These are phyloP conservation scores for Dillenia suffruticosa DNA, from an alignment of 164 flowering plant species.

Conservation along the genomic window DNA sequence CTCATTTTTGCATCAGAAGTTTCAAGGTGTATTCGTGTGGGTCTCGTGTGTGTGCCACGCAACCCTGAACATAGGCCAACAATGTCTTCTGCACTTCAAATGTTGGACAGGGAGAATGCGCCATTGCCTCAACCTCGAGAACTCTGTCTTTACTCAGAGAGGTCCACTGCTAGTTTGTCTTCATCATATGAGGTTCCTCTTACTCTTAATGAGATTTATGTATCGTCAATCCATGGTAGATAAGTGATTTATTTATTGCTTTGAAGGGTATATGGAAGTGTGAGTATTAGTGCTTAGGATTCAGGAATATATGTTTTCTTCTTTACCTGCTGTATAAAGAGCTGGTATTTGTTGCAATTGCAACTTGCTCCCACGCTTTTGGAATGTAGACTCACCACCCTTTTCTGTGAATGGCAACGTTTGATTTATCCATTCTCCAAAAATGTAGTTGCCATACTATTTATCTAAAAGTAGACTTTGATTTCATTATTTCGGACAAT, in stretches of 20 bases:
- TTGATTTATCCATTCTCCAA: too few relatives aligned
- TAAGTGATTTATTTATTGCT: background rate
- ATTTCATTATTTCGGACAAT: too few relatives aligned
- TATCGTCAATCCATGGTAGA: conserved; percentile 12
- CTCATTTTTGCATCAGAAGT: conserved; percentile 13
- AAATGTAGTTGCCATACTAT: too few relatives aligned
- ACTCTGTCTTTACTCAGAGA: conserved; percentile 18
- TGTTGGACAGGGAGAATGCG: conserved; percentile 20
- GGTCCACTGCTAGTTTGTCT: conserved; percentile 4
- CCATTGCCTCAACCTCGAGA: conserved; percentile 18
- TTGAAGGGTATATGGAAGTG: too few relatives aligned
- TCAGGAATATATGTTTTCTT: too few relatives aligned
- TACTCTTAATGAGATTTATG: conserved; percentile 12
- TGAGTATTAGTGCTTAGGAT: too few relatives aligned
- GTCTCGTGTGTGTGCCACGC: conserved; percentile 30
- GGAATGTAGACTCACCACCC: too few relatives aligned
- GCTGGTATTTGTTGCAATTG: too few relatives aligned
- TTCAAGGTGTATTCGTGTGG: conserved; percentile 27
- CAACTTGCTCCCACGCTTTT: too few relatives aligned
- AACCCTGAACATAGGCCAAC: conserved; percentile 23
- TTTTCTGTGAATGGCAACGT: too few relatives aligned
- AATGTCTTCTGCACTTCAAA: conserved; percentile 21
- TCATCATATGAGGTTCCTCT: conserved; percentile 6
- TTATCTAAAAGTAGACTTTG: too few relatives aligned
- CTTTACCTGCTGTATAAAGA: too few relatives aligned